Percentiles rank a stretch among this genome's conserved stretches.
Evolutionary conservation across 306 rosid species (phyloP).

Genomic region (Begonia loranthoides): DNA sequence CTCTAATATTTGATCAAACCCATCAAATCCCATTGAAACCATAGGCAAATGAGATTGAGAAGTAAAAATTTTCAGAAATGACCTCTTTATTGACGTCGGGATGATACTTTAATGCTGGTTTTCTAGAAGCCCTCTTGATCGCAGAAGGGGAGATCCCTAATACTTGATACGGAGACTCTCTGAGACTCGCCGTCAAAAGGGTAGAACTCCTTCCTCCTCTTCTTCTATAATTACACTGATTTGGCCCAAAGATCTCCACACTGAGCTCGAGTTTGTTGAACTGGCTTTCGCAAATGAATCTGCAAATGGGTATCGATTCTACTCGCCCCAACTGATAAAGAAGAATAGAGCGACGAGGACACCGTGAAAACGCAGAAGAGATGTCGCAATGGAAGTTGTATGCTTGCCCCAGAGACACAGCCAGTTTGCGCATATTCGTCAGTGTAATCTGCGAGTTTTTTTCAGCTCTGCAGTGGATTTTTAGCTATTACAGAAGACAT

Average conservation of each 20-base stretch:
- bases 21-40: no score
- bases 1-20: no score
- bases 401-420: constrained; percentile 17
- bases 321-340: constrained; percentile 16
- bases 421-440: constrained; percentile 40
- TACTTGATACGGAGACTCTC: constrained; percentile 76
- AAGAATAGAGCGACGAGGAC: constrained; percentile 13
- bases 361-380: constrained; percentile 16
- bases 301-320: constrained; percentile 18
- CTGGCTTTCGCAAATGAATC: constrained; percentile 6
- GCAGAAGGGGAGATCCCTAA: constrained; percentile 80
- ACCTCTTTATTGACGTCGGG: constrained; percentile 98
- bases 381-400: constrained; percentile 6
- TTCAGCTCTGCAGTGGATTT: no score
- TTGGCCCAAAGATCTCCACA: constrained; percentile 1
- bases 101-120: constrained; percentile 87
- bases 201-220: constrained; percentile 10
- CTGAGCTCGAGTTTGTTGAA: constrained; percentile 1
- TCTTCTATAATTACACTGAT: constrained; percentile 13
- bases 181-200: constrained; percentile 26
- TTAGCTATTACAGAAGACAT: no score
- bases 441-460: constrained; percentile 13
- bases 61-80: no score
- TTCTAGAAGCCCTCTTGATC: constrained; percentile 80
- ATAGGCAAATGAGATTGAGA: no score